Conservation (phyloP, 2,329 filamentous ascomycete genomes). For the Aschersonia sp. region DNA sequence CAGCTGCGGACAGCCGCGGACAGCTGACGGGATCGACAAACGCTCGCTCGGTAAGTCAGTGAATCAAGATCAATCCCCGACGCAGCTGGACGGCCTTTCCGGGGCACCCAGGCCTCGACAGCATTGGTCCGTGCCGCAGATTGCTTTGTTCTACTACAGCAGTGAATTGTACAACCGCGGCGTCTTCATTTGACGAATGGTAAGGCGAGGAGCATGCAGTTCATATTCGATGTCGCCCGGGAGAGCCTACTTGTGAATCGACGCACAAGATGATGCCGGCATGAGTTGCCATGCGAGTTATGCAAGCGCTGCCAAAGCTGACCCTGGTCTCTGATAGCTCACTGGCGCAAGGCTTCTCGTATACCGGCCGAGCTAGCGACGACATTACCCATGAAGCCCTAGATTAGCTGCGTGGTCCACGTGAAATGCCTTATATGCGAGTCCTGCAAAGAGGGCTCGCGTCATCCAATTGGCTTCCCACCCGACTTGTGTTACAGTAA, state of each 20-base stretch:
- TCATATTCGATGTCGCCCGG: background rate
- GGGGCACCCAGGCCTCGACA: background rate
- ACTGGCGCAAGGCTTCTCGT: background rate
- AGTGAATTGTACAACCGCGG: background rate
- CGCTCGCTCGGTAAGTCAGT: background rate
- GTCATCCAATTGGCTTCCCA: too few species aligned
- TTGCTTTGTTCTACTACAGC: background rate
- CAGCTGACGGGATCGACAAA: background rate
- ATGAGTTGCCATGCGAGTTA: background rate
- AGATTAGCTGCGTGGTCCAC: too few species aligned
- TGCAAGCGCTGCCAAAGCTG: background rate
- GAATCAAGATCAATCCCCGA: background rate
- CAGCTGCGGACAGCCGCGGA: background rate
- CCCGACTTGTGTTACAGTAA: too few species aligned
- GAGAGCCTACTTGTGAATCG: background rate
- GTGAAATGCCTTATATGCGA: too few species aligned
- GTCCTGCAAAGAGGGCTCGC: too few species aligned
- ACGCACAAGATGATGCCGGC: background rate
- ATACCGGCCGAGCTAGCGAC: background rate
- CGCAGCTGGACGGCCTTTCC: background rate
- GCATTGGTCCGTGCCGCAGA: background rate
- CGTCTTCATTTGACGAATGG: too few species aligned
- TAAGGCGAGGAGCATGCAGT: too few species aligned
- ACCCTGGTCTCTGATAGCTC: background rate
- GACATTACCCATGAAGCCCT: too few species aligned